Percentiles rank a stretch among this genome's conserved stretches.
These are phyloP conservation scores for Talaromyces stipitatus DNA, from an alignment of 495 filamentous ascomycete species.

Conservation along the genomic window DNA sequence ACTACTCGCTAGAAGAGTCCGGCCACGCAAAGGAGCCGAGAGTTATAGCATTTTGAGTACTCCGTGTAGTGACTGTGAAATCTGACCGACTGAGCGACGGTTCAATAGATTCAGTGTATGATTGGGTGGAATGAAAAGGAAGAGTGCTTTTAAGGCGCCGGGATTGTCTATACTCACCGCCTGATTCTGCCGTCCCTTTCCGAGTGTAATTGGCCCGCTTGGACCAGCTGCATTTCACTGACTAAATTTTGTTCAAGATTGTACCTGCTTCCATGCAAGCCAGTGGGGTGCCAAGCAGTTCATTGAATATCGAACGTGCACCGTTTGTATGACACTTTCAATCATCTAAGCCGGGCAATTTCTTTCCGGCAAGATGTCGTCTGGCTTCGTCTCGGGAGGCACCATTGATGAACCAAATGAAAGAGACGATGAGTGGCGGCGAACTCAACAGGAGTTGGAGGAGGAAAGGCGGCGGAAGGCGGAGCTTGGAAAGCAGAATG, in stretches of 20 bases:
- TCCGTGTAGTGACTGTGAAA: too few species aligned
- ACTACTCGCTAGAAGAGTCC: too few species aligned
- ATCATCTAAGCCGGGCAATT: neutral
- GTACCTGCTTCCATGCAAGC: neutral
- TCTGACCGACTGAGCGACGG: too few species aligned
- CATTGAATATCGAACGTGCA: too few species aligned
- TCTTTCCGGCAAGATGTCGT: slow-evolving; percentile 50
- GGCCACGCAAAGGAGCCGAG: too few species aligned
- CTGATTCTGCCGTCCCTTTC: neutral
- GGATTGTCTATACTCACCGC: neutral
- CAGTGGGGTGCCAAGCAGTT: neutral
- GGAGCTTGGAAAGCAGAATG: slow-evolving; percentile 45
- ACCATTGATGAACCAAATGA: slow-evolving; percentile 57
- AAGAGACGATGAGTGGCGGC: slow-evolving; percentile 65
- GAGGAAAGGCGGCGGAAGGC: slow-evolving; percentile 53
- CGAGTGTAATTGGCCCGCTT: neutral
- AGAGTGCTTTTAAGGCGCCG: too few species aligned
- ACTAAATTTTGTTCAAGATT: too few species aligned
- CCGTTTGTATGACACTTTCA: too few species aligned
- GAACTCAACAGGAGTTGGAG: slow-evolving; percentile 71
- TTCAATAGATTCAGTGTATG: too few species aligned
- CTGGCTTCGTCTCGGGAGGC: slow-evolving; percentile 85
- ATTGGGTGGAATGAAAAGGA: too few species aligned
- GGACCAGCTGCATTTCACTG: neutral
- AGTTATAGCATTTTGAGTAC: too few species aligned